Evolutionary conservation across 768 basidiomycete genomes (phyloP).

Genomic region (Phylloporus rhodoxanthus): DNA sequence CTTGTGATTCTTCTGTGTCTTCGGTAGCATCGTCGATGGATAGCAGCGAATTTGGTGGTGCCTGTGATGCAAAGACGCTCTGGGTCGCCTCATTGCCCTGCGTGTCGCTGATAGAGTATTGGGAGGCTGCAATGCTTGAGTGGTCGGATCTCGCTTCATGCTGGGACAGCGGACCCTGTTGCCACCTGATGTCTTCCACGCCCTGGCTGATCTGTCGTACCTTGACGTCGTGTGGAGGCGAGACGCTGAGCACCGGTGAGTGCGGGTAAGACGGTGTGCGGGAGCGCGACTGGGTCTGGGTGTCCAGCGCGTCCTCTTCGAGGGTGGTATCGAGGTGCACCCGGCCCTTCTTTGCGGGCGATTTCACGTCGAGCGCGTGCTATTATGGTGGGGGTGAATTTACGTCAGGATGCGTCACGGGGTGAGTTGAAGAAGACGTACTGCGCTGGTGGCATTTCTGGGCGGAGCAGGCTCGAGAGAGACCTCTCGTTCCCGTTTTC

Average conservation of each 20-base stretch:
- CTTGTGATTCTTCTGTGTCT: slow-evolving; percentile 30
- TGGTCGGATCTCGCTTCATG: slow-evolving; percentile 9
- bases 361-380: slow-evolving; percentile 40
- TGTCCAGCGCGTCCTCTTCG: slow-evolving; percentile 50
- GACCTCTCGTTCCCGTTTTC: slow-evolving; percentile 74
- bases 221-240: slow-evolving; percentile 76
- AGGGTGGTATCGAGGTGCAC: slow-evolving; percentile 54
- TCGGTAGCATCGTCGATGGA: slow-evolving; percentile 20
- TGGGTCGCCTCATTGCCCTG: slow-evolving; percentile 13
- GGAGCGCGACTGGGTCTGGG: slow-evolving; percentile 37
- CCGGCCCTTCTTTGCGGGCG: slow-evolving; percentile 75
- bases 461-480: slow-evolving; percentile 65
- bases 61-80: slow-evolving; percentile 2
- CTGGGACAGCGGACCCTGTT: slow-evolving; percentile 32
- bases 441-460: slow-evolving; percentile 31
- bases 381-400: slow-evolving; percentile 21
- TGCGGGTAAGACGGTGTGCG: slow-evolving; percentile 27
- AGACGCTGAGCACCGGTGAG: slow-evolving; percentile 37
- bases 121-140: slow-evolving; percentile 3
- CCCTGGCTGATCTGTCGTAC: slow-evolving; percentile 75
- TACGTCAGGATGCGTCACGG: slow-evolving; percentile 25
- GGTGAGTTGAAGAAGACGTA: slow-evolving; percentile 25
- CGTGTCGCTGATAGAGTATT: slow-evolving; percentile 7
- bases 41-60: slow-evolving; percentile 15
- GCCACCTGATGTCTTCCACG: slow-evolving; percentile 74